Evolutionary conservation across 2,329 filamentous ascomycete species (phyloP), one percentile per base, ranked within the genome.

Genomic region (Colletotrichum sp.): DNA sequence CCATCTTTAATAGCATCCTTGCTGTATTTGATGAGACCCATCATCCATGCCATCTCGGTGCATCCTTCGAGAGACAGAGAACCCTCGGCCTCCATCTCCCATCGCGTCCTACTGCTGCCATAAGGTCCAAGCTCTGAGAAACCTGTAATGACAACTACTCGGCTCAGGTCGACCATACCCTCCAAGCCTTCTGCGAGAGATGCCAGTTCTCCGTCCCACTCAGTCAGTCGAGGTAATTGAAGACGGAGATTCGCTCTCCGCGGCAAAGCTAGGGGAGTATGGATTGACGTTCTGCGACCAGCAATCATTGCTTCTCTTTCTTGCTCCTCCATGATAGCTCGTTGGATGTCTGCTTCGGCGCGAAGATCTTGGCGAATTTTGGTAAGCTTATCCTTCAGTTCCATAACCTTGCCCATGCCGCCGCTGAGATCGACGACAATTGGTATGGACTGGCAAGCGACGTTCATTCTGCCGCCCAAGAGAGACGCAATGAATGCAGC

Each of bases 1-100:
- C 96, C 96, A 8, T 63, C 16, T 87, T 98, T 98, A 82, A 98
- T 91, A 33, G 93, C 92, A 21, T 96, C 96, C 78, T 98, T 98
- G 88, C 98, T 94, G 84, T 99, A 98, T 89, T 96, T 98, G 87
- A 99, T 98, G 73, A 98, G 91, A 81, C 97, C 97, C 96, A 98
- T 99, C 84, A 98, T 95, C 97, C 97, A 99, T 29, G 97, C 95
- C 96, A 99, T 99, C 85, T 99, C 97, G 74, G 99, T 93, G 80
- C 96, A 98, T 31, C 97, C 97, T 84, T 98, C 97, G 18, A 99
- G 91, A 13, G 97, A 98, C 87, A 99, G 98, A 81, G 98, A 91
- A 81, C 97, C 97, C 77, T 95, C 92, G 1, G 97, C 95, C 84
- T 99, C 97, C 95, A 99, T 99, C 87, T 99, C 96, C 97, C 97